Base-by-base conservation (phyloP, 768 basidiomycete species). In the Mycena vulgaris region DNA sequence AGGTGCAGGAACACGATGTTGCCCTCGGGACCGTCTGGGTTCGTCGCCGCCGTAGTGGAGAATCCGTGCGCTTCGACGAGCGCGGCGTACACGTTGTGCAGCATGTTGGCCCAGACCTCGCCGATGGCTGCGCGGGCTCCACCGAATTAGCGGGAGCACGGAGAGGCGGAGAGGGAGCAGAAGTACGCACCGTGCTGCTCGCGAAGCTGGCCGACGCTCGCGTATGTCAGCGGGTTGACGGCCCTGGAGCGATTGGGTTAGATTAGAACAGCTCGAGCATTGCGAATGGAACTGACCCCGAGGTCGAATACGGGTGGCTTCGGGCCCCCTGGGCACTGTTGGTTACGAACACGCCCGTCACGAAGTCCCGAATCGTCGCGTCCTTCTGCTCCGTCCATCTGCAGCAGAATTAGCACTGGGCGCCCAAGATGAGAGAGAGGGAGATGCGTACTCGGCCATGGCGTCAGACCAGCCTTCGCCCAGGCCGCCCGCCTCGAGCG, bases 31-130 rank as follows among this genome's bases (percentile, higher is more conserved):
- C 72, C 69, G 27, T 69, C 71, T 11, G 79, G 60, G 71, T 81
- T 74, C 13, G 76, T 78, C 53, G 67, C 68, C 21, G 78, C 76
- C 8, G 74, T 73, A 13, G 23, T 30, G 35, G 78, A 75, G 65
- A 72, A 79, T 25, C 76, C 78, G 59, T 75, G 71, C 5, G 63
- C 71, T 9, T 42, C 47, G 30, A 80, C 74, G n/a, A 81, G 76
- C 14, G 71, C 77, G 35, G 75, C 76, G 57, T 76, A 75, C 28
- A 80, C 77, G 48, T 78, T 77, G 73, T 78, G 75, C 28, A 86
- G 79, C 57, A 83, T 78, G 70, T 85, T 83, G 28, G 84, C 84
- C 84, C 84, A 85, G 17, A 85, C 81, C 68, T 85, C 85, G 49
- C 85, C 63, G 49, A 64, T 64, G n/a, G 45, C 63, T 64, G 27